phyloP scores from a whole-genome alignment of 345 rosid genomes.

The Aethionema arabicum region DNA sequence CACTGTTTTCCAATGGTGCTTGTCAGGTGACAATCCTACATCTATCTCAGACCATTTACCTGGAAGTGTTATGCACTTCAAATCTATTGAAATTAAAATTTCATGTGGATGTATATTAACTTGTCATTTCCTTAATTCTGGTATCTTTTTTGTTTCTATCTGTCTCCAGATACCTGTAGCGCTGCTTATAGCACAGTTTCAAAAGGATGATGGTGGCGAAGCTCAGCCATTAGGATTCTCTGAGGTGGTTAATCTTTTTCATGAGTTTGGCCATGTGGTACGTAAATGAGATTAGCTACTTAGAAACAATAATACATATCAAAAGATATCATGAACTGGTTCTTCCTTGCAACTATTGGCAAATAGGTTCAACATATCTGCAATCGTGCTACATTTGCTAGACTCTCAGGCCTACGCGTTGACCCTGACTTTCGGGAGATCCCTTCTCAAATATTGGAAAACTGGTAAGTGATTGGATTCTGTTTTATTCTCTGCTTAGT shows the following conservation, averaged over 20 bases:
- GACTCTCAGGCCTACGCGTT: constrained; percentile 81
- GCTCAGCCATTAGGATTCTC: constrained; percentile 71
- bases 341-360: constrained; percentile 19
- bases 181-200: constrained; percentile 68
- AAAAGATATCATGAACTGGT: constrained; percentile 19
- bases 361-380: constrained; percentile 85
- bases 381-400: constrained; percentile 84
- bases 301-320: constrained; percentile 6
- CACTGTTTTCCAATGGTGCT: constrained; percentile 52
- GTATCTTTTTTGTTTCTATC: constrained; percentile 25
- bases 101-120: constrained; percentile 17
- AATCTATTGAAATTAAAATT: constrained; percentile 18
- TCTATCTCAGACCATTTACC: constrained; percentile 14
- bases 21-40: constrained; percentile 51
- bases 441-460: constrained; percentile 77
- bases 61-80: constrained; percentile 16
- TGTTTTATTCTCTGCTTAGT: constrained; percentile 11
- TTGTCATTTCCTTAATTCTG: not conserved
- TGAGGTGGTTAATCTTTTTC: constrained; percentile 87
- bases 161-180: constrained; percentile 66
- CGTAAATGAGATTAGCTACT: constrained; percentile 33
- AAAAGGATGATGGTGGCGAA: constrained; percentile 46
- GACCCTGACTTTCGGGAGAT: constrained; percentile 95
- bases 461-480: constrained; percentile 69
- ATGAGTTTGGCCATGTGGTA: constrained; percentile 99